Evolutionary conservation across 2,329 filamentous ascomycete species (phyloP).

Genomic region (Harringtonia aguacate): DNA sequence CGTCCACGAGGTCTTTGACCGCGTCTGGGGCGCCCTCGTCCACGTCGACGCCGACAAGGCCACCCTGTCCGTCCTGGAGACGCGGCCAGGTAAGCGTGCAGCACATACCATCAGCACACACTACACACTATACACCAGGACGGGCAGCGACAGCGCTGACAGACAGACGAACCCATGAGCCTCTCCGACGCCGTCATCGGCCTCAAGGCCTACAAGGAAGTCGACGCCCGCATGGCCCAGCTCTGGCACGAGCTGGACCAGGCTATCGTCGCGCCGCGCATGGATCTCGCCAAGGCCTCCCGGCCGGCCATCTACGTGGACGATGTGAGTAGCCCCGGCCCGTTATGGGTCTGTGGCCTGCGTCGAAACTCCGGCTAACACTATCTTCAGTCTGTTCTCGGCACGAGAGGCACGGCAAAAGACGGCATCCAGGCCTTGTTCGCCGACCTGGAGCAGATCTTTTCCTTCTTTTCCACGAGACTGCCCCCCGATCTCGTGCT

Average conservation of each 20-base stretch:
- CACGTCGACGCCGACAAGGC: constrained; percentile 45
- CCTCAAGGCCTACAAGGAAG: constrained; percentile 48
- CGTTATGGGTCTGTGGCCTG: too few species aligned
- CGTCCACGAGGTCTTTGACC: constrained; percentile 55
- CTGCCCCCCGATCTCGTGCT: constrained; percentile 44
- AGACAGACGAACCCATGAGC: constrained; percentile 37
- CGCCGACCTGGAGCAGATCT: constrained; percentile 38
- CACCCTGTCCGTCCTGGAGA: constrained; percentile 44
- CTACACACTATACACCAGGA: too few species aligned
- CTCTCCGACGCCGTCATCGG: constrained; percentile 44
- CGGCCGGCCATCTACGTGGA: constrained; percentile 30
- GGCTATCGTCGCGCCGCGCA: constrained; percentile 50
- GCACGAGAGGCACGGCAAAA: constrained; percentile 30
- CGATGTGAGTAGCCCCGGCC: constrained; percentile 20
- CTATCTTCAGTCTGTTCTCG: constrained; percentile 22
- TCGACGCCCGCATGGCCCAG: constrained; percentile 46
- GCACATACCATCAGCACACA: not conserved
- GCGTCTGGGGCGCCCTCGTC: constrained; percentile 62
- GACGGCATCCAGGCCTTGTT: constrained; percentile 39
- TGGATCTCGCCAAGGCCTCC: constrained; percentile 26
- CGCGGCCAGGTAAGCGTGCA: constrained; percentile 33
- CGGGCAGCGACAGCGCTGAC: too few species aligned
- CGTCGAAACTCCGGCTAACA: not conserved
- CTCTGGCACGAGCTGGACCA: constrained; percentile 54
- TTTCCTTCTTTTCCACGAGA: constrained; percentile 39